phyloP scores from a whole-genome alignment of 805 yeast genomes.

The Debaryomyces tyrocola region DNA sequence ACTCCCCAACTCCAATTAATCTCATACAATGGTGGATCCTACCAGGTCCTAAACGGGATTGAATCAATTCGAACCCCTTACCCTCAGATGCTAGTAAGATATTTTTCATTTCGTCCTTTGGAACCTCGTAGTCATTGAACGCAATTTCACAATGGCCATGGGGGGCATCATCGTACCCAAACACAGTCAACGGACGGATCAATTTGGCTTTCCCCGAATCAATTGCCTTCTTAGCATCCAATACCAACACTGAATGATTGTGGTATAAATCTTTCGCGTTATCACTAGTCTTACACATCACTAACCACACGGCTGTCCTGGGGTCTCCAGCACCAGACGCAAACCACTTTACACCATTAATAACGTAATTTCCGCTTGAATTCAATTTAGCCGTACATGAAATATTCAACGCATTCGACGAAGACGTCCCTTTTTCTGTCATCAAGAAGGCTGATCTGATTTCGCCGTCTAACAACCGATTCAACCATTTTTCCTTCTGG shows the following conservation, averaged over 20 bases:
- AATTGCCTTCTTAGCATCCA: constrained; percentile 51
- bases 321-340: constrained; percentile 74
- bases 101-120: constrained; percentile 43
- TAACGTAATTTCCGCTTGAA: constrained; percentile 44
- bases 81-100: constrained; percentile 45
- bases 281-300: constrained; percentile 49
- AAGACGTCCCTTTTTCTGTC: constrained; percentile 62
- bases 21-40: constrained; percentile 72
- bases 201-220: constrained; percentile 49
- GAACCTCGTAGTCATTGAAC: constrained; percentile 50
- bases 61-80: constrained; percentile 62
- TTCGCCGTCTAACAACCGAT: constrained; percentile 53
- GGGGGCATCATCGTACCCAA: constrained; percentile 69
- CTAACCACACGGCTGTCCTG: constrained; percentile 52
- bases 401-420: constrained; percentile 63
- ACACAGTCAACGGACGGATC: constrained; percentile 51
- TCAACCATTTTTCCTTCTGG: constrained; percentile 47
- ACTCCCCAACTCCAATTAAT: constrained; percentile 59
- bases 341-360: constrained; percentile 69
- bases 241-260: constrained; percentile 57
- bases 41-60: constrained; percentile 68
- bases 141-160: constrained; percentile 68
- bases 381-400: constrained; percentile 41
- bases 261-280: constrained; percentile 32
- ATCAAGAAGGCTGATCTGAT: constrained; percentile 62